Conservation (phyloP, 768 basidiomycete species). For the Cystofilobasidium macerans region DNA sequence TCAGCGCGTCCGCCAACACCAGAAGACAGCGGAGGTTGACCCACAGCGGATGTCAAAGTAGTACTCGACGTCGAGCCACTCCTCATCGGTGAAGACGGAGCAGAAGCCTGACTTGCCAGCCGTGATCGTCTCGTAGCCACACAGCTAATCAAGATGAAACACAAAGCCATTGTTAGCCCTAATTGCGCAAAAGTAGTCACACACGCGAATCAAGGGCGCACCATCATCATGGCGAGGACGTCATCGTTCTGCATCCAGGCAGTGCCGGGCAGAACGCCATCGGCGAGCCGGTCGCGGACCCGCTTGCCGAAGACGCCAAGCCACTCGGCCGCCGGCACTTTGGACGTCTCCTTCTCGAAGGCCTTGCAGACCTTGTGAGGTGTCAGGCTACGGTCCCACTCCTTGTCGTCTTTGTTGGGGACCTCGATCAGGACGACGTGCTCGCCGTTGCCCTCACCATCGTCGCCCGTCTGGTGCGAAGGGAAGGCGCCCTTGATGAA, state of each 20-base stretch:
- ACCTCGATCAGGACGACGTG: constrained; percentile 36
- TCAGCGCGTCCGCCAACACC: not conserved
- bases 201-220: no score
- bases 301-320: constrained; percentile 33
- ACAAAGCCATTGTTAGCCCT: no score
- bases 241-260: constrained; percentile 35
- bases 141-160: no score
- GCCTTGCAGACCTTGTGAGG: constrained; percentile 39
- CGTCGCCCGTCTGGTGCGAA: constrained; percentile 36
- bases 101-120: constrained; percentile 36
- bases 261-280: constrained; percentile 25
- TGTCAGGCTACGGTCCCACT: constrained; percentile 35
- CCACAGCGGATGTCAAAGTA: constrained; percentile 31
- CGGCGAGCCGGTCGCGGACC: constrained; percentile 31
- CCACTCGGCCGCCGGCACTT: constrained; percentile 38
- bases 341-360: constrained; percentile 38
- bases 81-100: constrained; percentile 38
- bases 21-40: not conserved
- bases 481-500: constrained; percentile 40
- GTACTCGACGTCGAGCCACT: constrained; percentile 39
- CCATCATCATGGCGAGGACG: constrained; percentile 40
- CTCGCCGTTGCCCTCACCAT: constrained; percentile 39
- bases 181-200: no score
- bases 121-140: constrained; percentile 39
- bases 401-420: constrained; percentile 37